Evolutionary conservation across 2,329 filamentous ascomycete species (phyloP), one percentile per base, ranked within the genome.

Genomic region (Colletotrichum sp.): DNA sequence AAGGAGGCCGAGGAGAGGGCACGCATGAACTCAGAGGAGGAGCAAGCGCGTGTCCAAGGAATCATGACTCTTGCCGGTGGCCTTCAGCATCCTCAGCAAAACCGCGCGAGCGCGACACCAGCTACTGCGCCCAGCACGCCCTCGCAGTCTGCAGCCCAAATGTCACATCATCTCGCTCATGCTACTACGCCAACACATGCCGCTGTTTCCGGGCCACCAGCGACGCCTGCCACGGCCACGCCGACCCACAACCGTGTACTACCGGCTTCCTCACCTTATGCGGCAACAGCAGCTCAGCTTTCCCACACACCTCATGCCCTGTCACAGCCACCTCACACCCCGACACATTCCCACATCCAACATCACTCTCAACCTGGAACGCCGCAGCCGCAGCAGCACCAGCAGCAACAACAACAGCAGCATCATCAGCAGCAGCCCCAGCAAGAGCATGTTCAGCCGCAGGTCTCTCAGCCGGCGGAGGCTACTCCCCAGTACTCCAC

Each of bases 1-100:
- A 93, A 93, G 78, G 92, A 93, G 81, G 92, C 92, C 1, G 92
- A 93, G 80, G 92, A 93, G 82, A 88, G 90, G 63, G 91, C 90
- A 4, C 88, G 90, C 49, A 83, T 90, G 78, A 91, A 88, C 72
- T 88, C 87, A n/a, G 90, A 91, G 65, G 91, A 93, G 72, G 90
- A 92, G 62, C 89, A 90, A 78, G 90, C 90, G 9, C 89, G 89
- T 77, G 84, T 92, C n/a, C 88, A 92, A 78, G 90, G 90, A n/a
- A 90, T 92, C 71, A 88, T 92, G 85, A 87, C 89, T 3, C 80
- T 92, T 60, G 89, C 89, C 1, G 86, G 88, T 44, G 89, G 90
- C 0, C 79, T 92, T 63, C 89, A 91, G 70, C 39, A 79, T 79
- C 71, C 65, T 13, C 74, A 73, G 49, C 74, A 73, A 28, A 75